Percentiles rank a stretch among this genome's conserved stretches.
Conservation (phyloP, 345 rosid species). For the Dimocarpus longan region DNA sequence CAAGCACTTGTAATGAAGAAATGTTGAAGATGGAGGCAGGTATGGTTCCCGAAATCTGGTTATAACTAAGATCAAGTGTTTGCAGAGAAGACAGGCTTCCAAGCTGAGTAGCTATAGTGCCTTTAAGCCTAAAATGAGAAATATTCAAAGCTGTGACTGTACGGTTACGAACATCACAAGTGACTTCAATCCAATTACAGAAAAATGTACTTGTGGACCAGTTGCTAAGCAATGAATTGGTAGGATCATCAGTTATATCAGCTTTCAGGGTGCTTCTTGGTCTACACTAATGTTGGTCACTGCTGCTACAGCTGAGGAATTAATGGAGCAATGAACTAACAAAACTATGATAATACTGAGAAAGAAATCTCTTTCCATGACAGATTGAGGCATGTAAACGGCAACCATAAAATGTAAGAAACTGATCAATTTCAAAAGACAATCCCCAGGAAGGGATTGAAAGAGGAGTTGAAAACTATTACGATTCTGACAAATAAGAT, state of each 20-base stretch:
- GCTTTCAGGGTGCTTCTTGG: neutral
- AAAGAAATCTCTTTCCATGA: neutral
- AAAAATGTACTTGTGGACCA: neutral
- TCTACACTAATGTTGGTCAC: neutral
- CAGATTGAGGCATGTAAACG: neutral
- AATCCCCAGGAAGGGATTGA: neutral
- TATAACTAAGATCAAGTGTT: neutral
- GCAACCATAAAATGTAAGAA: too few relatives aligned
- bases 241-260: neutral
- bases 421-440: too few relatives aligned
- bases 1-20: neutral
- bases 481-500: neutral
- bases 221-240: neutral
- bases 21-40: conserved; percentile 19
- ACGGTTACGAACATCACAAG: neutral
- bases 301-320: neutral
- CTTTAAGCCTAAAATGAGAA: conserved; percentile 13
- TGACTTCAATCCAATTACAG: neutral
- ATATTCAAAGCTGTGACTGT: conserved; percentile 16
- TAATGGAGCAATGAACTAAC: neutral
- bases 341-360: neutral
- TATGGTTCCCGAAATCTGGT: conserved; percentile 25
- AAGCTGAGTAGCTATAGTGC: conserved; percentile 25
- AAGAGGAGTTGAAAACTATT: too few relatives aligned
- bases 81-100: conserved; percentile 27